Evolutionary conservation across 1,284 basidiomycete genomes (phyloP).

Genomic region (Butyriboletus appendiculatus): DNA sequence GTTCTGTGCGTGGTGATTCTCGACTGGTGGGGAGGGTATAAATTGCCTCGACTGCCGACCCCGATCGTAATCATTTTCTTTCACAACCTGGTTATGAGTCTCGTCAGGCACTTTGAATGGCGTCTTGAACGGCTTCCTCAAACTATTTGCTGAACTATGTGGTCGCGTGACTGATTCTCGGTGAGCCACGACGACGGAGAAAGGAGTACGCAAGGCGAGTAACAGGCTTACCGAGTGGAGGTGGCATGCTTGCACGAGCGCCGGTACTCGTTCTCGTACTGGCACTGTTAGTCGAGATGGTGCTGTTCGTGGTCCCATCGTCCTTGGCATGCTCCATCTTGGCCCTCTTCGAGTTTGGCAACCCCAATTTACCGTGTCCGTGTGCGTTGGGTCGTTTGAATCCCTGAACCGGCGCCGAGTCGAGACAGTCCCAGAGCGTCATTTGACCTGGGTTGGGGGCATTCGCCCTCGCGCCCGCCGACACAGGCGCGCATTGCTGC

Average conservation of each 20-base stretch:
- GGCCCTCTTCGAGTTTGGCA: constrained; percentile 38
- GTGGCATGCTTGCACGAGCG: constrained; percentile 21
- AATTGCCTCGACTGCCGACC: background rate
- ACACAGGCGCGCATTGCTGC: constrained; percentile 1
- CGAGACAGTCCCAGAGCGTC: constrained; percentile 28
- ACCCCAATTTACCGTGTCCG: constrained; percentile 7
- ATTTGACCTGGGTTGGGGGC: constrained; percentile 12
- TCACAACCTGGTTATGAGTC: background rate
- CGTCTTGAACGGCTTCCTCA: constrained; percentile 52
- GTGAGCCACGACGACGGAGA: background rate
- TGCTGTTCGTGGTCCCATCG: background rate
- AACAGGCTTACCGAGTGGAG: constrained; percentile 37
- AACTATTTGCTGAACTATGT: constrained; percentile 38
- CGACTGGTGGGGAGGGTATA: background rate
- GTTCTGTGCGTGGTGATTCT: background rate
- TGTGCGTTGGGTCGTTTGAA: constrained; percentile 27
- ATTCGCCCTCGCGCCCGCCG: background rate
- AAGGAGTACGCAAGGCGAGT: no score
- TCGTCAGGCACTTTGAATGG: constrained; percentile 30
- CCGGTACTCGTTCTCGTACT: background rate
- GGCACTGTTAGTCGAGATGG: background rate
- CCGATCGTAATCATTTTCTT: background rate
- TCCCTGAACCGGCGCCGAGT: constrained; percentile 15
- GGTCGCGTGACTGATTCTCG: constrained; percentile 43
- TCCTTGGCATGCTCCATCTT: constrained; percentile 33